Evolutionary conservation across 495 filamentous ascomycete genomes (phyloP).

Genomic region (Viridothelium virens): DNA sequence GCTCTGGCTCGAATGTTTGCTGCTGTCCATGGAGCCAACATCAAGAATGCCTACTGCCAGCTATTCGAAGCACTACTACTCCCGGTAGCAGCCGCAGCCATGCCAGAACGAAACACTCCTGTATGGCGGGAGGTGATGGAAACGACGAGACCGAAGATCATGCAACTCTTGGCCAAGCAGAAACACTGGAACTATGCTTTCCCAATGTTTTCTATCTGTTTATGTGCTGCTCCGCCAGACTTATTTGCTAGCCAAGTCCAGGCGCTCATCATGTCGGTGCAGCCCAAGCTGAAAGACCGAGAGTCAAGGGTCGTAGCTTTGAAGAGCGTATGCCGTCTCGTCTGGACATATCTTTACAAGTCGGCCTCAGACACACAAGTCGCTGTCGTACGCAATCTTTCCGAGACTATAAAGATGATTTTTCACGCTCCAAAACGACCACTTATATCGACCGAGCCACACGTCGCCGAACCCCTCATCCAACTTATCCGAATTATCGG

Average conservation of each 20-base stretch:
- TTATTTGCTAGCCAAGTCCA: conserved; percentile 79
- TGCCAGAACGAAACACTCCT: conserved; percentile 61
- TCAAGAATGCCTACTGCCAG: conserved; percentile 92
- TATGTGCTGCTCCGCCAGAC: conserved; percentile 82
- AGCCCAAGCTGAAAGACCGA: conserved; percentile 75
- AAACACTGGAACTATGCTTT: conserved; percentile 84
- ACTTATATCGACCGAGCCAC: conserved; percentile 69
- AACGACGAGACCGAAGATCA: conserved; percentile 62
- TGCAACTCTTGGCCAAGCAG: conserved; percentile 79
- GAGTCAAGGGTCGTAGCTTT: conserved; percentile 70
- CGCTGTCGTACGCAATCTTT: conserved; percentile 65
- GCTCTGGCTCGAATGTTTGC: conserved; percentile 73
- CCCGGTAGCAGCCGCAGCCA: conserved; percentile 74
- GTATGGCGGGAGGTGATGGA: conserved; percentile 82
- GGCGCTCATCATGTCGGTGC: conserved; percentile 64
- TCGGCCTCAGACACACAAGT: conserved; percentile 58
- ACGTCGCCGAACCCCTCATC: conserved; percentile 78
- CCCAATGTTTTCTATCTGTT: conserved; percentile 71
- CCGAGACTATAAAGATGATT: conserved; percentile 75
- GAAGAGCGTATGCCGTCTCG: conserved; percentile 80
- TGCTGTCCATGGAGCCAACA: conserved; percentile 71
- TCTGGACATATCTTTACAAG: conserved; percentile 94
- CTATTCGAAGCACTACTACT: conserved; percentile 78
- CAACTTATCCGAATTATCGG: conserved; percentile 94
- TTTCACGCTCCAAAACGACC: conserved; percentile 69